Evolutionary conservation across 2,329 filamentous ascomycete genomes (phyloP), one percentile per base, ranked within the genome.

Genomic region (Aotearoamyces nothofagi): DNA sequence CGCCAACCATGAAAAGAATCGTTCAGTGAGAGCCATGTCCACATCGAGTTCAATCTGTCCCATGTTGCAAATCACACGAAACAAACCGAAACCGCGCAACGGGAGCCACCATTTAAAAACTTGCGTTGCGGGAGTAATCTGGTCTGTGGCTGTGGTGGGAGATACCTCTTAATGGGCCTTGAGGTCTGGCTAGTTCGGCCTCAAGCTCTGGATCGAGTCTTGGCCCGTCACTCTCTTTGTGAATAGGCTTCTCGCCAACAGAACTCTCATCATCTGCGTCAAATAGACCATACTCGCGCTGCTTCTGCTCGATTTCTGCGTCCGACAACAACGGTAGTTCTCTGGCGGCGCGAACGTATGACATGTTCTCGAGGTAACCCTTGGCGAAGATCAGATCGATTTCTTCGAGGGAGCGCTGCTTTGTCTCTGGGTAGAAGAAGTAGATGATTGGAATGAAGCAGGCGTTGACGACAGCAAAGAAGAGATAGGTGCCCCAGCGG

Each of bases 301-400:
- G 27, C 27, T 26, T 24, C 8, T 55, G 48, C 46, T 71, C 64
- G 16, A 72, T 57, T 39, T 71, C 60, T 24, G 58, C 53, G 7
- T 57, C 55, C 3, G 55, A 47, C 9, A 74, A 51, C 35, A 59
- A 56, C 0, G 69, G 69, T 32, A 76, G 48, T 27, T 72, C 58
- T 39, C 63, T 55, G 17, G 66, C 63, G 4, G 69, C 69, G 37
- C 56, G 55, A 30, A 75, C 67, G 35, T 73, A 72, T 4, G 60
- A 66, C 4, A 66, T 72, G 2, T 68, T 63, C 49, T 75, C 70
- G 16, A 57, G 46, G 38, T 57, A 58, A 8, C 66, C 67, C 54
- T 72, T 72, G 44, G 61, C 50, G 56, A 78, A 76, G 39, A 80
- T 72, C 33, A 67, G 60, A 42, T 81, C 75, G 51, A 81, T 70